phyloP scores from a whole-genome alignment of 495 filamentous ascomycete genomes.

The Corynascus novoguineensis region DNA sequence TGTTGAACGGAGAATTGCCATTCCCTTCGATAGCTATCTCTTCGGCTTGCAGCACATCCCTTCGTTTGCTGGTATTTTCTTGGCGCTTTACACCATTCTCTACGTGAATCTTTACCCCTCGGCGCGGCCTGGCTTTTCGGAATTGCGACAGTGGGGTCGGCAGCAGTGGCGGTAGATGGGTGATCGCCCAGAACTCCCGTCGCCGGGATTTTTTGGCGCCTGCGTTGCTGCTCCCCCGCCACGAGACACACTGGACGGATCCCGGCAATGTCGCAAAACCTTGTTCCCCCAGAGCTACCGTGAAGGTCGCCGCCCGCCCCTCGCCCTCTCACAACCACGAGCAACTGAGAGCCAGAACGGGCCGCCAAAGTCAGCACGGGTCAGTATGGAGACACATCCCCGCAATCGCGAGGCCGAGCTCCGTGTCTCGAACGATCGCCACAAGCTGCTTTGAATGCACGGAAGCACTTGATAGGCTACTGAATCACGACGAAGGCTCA shows the following conservation, averaged over 20 bases:
- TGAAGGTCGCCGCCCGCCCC: neutral
- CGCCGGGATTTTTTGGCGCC: neutral
- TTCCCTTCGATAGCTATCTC: neutral
- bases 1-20: neutral
- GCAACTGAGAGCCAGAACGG: no score
- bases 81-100: neutral
- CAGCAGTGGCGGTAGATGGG: constrained; percentile 10
- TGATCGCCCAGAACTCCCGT: neutral
- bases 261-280: constrained; percentile 8
- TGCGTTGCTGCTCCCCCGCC: neutral
- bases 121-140: constrained; percentile 1
- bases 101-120: constrained; percentile 12
- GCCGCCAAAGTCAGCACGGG: no score
- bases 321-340: neutral
- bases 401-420: constrained; percentile 7
- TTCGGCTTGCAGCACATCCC: neutral
- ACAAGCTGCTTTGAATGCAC: neutral
- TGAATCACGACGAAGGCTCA: neutral
- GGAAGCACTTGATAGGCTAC: neutral
- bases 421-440: neutral
- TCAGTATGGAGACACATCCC: constrained; percentile 13
- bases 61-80: neutral
- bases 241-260: neutral
- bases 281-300: constrained; percentile 11
- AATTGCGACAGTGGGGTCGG: constrained; percentile 15